Evolutionary conservation across 495 filamentous ascomycete genomes (phyloP).

Genomic region (Saxophila tyrrhenica): DNA sequence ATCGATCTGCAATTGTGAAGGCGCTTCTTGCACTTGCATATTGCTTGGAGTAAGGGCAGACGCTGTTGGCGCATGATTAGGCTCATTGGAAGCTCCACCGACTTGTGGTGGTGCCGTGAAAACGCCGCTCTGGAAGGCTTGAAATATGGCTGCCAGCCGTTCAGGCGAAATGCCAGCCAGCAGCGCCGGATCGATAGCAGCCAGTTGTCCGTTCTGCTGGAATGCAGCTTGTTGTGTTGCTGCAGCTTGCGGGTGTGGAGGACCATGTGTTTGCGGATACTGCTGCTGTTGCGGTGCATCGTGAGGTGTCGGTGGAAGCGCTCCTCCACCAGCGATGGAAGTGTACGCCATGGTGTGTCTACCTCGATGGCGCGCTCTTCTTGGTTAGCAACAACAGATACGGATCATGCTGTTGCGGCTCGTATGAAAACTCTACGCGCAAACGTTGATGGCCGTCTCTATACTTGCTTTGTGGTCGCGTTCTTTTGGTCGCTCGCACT

Average conservation of each 20-base stretch:
- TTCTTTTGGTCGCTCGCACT: too few species aligned
- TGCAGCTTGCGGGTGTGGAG: too few species aligned
- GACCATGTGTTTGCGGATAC: background rate
- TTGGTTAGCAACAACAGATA: too few species aligned
- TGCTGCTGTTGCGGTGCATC: background rate
- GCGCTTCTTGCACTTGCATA: background rate
- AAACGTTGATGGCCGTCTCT: too few species aligned
- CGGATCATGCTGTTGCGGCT: too few species aligned
- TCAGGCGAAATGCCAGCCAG: constrained; percentile 12
- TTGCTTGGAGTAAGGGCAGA: background rate
- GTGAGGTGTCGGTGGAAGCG: background rate
- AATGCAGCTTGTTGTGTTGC: background rate
- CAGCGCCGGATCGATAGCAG: background rate
- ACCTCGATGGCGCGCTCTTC: too few species aligned
- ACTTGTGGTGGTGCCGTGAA: constrained; percentile 2
- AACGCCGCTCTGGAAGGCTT: constrained; percentile 9
- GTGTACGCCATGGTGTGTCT: background rate
- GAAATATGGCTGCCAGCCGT: constrained; percentile 7
- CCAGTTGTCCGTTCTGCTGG: constrained; percentile 3
- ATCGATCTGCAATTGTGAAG: background rate
- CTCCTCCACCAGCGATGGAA: constrained; percentile 1
- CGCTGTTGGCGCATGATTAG: background rate
- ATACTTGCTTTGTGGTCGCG: too few species aligned
- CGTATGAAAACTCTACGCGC: too few species aligned
- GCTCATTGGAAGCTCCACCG: background rate